Evolutionary conservation across 1,284 basidiomycete species (phyloP).

Genomic region (Ganoderma multipileum): DNA sequence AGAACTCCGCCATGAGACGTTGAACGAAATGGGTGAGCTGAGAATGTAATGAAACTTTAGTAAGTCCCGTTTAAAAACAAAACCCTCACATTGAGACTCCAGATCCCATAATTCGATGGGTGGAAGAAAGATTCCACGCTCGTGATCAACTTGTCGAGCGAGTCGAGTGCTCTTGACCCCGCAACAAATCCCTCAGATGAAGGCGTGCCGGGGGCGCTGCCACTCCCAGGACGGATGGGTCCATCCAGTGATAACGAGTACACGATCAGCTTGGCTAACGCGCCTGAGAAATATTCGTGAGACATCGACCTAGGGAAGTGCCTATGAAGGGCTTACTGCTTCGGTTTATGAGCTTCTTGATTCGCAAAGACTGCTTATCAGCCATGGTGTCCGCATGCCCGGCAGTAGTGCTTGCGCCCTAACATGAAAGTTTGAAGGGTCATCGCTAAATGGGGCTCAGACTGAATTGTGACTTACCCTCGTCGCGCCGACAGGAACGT

Average conservation of each 20-base stretch:
- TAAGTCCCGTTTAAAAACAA: too few species aligned
- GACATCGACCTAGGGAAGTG: constrained; percentile 5
- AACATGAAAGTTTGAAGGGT: constrained; percentile 5
- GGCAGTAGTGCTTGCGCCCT: constrained; percentile 71
- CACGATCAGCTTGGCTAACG: constrained; percentile 88
- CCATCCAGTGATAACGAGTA: constrained; percentile 94
- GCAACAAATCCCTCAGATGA: constrained; percentile 68
- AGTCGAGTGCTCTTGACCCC: constrained; percentile 90
- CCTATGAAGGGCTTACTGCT: not conserved
- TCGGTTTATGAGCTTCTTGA: constrained; percentile 58
- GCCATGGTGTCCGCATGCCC: constrained; percentile 72
- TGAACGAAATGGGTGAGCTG: constrained; percentile 82
- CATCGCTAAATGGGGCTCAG: constrained; percentile 15
- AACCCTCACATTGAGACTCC: constrained; percentile 62
- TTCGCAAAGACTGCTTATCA: constrained; percentile 70
- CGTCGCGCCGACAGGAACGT: constrained; percentile 75
- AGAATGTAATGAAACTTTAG: not conserved
- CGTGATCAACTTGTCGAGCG: constrained; percentile 88
- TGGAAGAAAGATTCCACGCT: constrained; percentile 96
- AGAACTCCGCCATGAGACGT: constrained; percentile 83
- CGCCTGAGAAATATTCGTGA: constrained; percentile 50
- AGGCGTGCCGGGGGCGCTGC: constrained; percentile 41
- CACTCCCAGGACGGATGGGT: constrained; percentile 53
- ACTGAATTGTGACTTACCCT: constrained; percentile 49
- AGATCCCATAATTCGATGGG: constrained; percentile 81